Conservation (phyloP, 202 grass and related monocot genomes). For the Panicum hallii region DNA sequence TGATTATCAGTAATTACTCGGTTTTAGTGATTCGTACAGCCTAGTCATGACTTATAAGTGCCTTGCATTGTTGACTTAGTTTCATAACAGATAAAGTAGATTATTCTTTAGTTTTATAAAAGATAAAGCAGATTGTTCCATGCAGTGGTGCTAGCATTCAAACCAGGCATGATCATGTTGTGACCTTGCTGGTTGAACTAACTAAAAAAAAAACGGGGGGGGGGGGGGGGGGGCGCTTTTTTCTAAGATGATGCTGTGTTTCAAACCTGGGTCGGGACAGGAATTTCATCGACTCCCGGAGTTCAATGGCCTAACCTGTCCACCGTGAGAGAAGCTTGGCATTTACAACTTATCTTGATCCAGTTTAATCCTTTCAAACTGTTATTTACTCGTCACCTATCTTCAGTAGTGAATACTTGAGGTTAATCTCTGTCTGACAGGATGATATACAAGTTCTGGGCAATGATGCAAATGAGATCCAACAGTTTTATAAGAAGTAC, state of each 20-base stretch:
- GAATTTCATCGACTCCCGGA: neutral
- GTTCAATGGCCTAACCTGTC: neutral
- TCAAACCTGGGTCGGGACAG: neutral
- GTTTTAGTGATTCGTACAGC: neutral
- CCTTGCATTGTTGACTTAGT: conserved; percentile 18
- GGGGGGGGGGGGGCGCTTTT: too few relatives aligned
- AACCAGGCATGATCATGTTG: conserved; percentile 17
- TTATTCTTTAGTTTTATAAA: conserved; percentile 29
- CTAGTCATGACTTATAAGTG: conserved; percentile 9
- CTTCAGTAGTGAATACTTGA: conserved; percentile 29
- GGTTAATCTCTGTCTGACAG: conserved; percentile 52
- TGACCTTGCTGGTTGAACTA: conserved; percentile 28
- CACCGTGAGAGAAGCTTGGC: neutral
- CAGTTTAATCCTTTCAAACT: conserved; percentile 16
- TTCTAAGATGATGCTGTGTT: neutral
- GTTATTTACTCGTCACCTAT: conserved; percentile 12
- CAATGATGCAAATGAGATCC: conserved; percentile 75
- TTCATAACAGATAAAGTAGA: conserved; percentile 20
- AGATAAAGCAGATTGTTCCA: neutral
- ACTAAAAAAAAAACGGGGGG: too few relatives aligned
- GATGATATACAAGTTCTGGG: conserved; percentile 60
- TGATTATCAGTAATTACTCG: neutral
- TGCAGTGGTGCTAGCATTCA: conserved; percentile 12
- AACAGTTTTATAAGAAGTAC: conserved; percentile 74
- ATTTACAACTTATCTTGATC: conserved; percentile 12